These are phyloP conservation scores for Zelonia costaricensis DNA, from an alignment of 208 protist genomes.

Conservation along the genomic window DNA sequence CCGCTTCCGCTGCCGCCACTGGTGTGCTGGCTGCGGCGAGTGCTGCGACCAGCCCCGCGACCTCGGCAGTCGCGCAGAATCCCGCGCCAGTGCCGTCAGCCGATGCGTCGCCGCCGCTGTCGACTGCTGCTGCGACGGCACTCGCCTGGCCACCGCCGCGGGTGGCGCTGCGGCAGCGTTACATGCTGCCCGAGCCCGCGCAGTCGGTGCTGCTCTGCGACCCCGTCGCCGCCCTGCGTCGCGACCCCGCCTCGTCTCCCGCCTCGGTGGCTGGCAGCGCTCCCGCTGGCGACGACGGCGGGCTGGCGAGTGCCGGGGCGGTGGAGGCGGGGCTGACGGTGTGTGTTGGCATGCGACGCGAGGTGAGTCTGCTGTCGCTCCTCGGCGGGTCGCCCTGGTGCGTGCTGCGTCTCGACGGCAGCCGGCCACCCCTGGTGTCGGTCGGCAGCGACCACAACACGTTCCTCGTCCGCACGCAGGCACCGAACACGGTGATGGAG, in stretches of 20 bases:
- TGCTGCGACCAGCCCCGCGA: neutral
- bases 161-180: slow-evolving; percentile 29
- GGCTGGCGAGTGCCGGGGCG: neutral
- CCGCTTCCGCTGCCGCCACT: neutral
- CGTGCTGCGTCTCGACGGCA: slow-evolving; percentile 50
- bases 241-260: neutral
- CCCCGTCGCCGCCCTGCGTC: slow-evolving; percentile 7
- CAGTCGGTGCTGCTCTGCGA: slow-evolving; percentile 39
- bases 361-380: slow-evolving; percentile 65
- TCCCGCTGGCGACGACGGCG: neutral
- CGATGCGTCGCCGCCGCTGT: too few species aligned
- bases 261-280: neutral
- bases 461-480: slow-evolving; percentile 26
- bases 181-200: slow-evolving; percentile 55
- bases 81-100: neutral
- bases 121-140: too few species aligned
- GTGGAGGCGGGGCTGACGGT: slow-evolving; percentile 41
- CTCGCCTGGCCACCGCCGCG: slow-evolving; percentile 7
- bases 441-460: slow-evolving; percentile 34
- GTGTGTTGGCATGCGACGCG: slow-evolving; percentile 68
- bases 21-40: neutral
- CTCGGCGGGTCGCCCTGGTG: slow-evolving; percentile 51
- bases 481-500: slow-evolving; percentile 30
- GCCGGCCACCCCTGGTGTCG: slow-evolving; percentile 27
- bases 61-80: neutral